Percentiles rank a stretch among this genome's conserved stretches.
These are phyloP conservation scores for Aspergillus felis DNA, from an alignment of 2,329 filamentous ascomycete genomes.

Conservation along the genomic window DNA sequence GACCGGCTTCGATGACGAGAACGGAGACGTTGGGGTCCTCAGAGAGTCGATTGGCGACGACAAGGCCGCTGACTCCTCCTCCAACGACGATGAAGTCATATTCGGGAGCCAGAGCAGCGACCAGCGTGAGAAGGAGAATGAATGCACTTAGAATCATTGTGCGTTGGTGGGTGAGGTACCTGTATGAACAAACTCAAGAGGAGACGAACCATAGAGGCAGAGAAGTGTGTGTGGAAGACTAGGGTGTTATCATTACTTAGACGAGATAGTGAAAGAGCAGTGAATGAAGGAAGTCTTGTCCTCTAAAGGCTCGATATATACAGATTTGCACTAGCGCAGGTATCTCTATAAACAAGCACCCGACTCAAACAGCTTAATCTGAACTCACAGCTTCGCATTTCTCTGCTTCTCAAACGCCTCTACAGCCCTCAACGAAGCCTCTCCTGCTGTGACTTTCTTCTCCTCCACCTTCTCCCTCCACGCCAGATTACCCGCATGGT, in stretches of 20 bases:
- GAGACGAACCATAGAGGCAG: no score
- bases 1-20: slow-evolving; percentile 31
- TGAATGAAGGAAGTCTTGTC: neutral
- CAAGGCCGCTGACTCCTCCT: slow-evolving; percentile 34
- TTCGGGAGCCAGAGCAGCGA: neutral
- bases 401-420: slow-evolving; percentile 48
- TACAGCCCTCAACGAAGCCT: slow-evolving; percentile 46
- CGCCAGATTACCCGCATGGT: slow-evolving; percentile 45
- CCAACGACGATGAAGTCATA: slow-evolving; percentile 37
- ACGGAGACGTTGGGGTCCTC: slow-evolving; percentile 27
- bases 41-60: slow-evolving; percentile 33
- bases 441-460: slow-evolving; percentile 41
- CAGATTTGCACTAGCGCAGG: neutral
- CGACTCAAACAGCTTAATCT: neutral
- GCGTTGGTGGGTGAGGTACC: no score
- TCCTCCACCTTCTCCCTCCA: slow-evolving; percentile 47
- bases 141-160: no score
- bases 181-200: no score
- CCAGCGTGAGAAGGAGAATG: no score
- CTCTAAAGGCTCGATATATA: neutral
- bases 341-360: neutral
- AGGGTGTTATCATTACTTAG: neutral
- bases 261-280: neutral
- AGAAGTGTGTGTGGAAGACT: no score
- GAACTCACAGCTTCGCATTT: slow-evolving; percentile 25